Conservation (phyloP, 78 protist species). For the Salpingoeca rosetta region DNA sequence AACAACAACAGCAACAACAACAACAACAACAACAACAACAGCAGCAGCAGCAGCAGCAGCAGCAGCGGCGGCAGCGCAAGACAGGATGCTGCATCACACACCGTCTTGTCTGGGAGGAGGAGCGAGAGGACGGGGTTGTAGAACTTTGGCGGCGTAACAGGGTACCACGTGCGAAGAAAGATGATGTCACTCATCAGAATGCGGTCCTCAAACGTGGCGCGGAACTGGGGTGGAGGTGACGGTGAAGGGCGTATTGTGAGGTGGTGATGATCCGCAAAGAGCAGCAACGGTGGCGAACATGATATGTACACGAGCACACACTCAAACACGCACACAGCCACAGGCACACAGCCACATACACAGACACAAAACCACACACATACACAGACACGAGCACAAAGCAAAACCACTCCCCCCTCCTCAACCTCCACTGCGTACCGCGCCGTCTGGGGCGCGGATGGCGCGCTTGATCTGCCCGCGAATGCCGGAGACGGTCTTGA, state of each 20-base stretch:
- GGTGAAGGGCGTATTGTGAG: too few species aligned
- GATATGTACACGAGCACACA: too few species aligned
- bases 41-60: too few species aligned
- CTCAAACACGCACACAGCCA: too few species aligned
- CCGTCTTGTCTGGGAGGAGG: constrained; percentile 18
- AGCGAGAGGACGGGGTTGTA: constrained; percentile 88
- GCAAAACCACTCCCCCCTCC: background rate
- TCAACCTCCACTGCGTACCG: background rate
- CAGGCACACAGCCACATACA: too few species aligned
- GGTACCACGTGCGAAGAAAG: constrained; percentile 87
- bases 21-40: too few species aligned
- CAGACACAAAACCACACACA: background rate
- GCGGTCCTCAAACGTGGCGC: constrained; percentile 97
- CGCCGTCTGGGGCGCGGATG: constrained; percentile 9
- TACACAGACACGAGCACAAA: background rate
- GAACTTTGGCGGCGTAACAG: constrained; percentile 63
- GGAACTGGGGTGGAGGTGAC: too few species aligned
- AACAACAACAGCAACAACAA: too few species aligned
- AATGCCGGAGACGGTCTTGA: constrained; percentile 96
- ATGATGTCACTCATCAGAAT: constrained; percentile 77
- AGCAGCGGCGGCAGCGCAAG: too few species aligned
- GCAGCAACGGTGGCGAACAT: too few species aligned
- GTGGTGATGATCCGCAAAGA: too few species aligned
- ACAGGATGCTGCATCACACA: too few species aligned
- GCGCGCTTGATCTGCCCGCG: constrained; percentile 93